Percentiles rank a stretch among this genome's conserved stretches.
phyloP scores from a whole-genome alignment of 768 basidiomycete species.

The Suillus subluteus region DNA sequence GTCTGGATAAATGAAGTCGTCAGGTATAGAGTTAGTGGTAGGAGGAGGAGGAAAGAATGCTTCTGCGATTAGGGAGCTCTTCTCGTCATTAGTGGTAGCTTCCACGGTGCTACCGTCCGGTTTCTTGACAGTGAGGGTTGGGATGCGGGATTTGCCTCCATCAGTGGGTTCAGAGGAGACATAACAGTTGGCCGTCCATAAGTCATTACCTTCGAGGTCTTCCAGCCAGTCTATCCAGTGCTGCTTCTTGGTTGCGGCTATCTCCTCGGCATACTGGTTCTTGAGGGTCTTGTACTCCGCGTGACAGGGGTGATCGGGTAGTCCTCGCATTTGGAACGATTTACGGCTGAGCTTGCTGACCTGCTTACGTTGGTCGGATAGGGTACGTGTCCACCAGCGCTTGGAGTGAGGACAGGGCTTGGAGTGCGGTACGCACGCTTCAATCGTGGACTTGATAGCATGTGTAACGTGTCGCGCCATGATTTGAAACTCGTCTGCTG shows the following conservation, averaged over 20 bases:
- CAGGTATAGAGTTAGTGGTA: neutral
- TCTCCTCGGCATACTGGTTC: conserved; percentile 19
- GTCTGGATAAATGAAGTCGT: conserved; percentile 28
- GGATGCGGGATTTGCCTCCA: neutral
- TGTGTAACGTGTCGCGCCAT: conserved; percentile 10
- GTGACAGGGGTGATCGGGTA: conserved; percentile 28
- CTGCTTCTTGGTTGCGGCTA: conserved; percentile 24
- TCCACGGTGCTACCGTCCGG: conserved; percentile 32
- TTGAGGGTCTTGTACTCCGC: conserved; percentile 14
- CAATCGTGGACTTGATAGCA: conserved; percentile 14
- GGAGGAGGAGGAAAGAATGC: neutral
- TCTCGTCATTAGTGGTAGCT: conserved; percentile 34
- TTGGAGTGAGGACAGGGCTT: conserved; percentile 29
- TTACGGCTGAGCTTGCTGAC: conserved; percentile 18
- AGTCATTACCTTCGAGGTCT: conserved; percentile 11
- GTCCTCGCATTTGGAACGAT: conserved; percentile 10
- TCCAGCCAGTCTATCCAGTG: conserved; percentile 30
- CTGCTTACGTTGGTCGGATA: conserved; percentile 22
- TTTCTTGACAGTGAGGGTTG: rapidly evolving
- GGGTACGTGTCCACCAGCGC: conserved; percentile 38
- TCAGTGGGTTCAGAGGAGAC: conserved; percentile 13
- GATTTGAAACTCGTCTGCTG: neutral
- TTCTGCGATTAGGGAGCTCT: neutral
- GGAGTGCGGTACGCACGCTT: conserved; percentile 20
- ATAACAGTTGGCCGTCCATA: conserved; percentile 29